Percentiles rank a stretch among this genome's conserved stretches.
Evolutionary conservation across 2,329 filamentous ascomycete species (phyloP).

Genomic region (Aspergillus viridinutans): DNA sequence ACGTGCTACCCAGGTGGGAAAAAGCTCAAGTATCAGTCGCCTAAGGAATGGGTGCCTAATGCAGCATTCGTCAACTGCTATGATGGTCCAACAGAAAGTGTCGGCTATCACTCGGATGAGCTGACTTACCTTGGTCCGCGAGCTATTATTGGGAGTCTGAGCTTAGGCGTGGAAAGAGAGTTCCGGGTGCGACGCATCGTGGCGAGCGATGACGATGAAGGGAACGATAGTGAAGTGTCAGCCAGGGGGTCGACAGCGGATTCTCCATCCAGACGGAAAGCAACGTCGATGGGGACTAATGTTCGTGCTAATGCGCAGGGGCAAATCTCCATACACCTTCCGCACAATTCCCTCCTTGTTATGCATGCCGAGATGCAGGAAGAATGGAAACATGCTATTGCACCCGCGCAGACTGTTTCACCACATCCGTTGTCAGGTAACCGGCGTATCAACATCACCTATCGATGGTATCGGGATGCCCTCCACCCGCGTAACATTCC

Average conservation of each 20-base stretch:
- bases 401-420: constrained; percentile 69
- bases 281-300: constrained; percentile 7
- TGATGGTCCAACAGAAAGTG: constrained; percentile 70
- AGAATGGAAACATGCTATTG: constrained; percentile 87
- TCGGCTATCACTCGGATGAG: constrained; percentile 91
- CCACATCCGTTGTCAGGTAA: constrained; percentile 79
- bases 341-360: constrained; percentile 86
- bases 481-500: constrained; percentile 77
- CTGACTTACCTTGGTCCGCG: constrained; percentile 88
- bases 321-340: constrained; percentile 87
- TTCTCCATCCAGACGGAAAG: not conserved
- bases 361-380: constrained; percentile 99
- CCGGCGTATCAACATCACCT: constrained; percentile 87
- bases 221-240: constrained; percentile 8
- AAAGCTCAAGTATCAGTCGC: constrained; percentile 75
- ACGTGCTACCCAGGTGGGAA: constrained; percentile 63
- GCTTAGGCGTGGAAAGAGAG: constrained; percentile 85
- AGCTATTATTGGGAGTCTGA: constrained; percentile 83
- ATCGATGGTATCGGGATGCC: constrained; percentile 74
- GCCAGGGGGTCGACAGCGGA: constrained; percentile 25
- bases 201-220: constrained; percentile 36
- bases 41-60: constrained; percentile 73
- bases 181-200: constrained; percentile 80
- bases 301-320: constrained; percentile 61
- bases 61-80: constrained; percentile 96